phyloP scores from a whole-genome alignment of 2,329 filamentous ascomycete species.

The Cladosporium sp. region DNA sequence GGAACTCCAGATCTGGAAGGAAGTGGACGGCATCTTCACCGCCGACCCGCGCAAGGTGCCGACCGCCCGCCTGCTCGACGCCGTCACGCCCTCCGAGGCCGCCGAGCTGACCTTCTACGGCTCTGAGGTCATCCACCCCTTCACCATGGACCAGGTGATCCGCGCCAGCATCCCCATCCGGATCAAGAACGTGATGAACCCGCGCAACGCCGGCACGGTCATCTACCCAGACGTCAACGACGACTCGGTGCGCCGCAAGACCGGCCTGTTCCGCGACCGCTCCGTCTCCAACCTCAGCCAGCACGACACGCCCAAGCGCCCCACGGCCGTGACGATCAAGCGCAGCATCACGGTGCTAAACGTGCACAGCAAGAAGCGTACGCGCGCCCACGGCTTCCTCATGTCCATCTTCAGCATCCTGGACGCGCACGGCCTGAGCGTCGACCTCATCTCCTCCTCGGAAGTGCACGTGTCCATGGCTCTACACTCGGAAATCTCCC shows the following conservation, averaged over 20 bases:
- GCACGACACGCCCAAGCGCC: constrained; percentile 43
- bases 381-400: constrained; percentile 93
- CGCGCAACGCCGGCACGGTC: constrained; percentile 71
- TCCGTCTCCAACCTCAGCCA: constrained; percentile 41
- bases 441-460: constrained; percentile 92
- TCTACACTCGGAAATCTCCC: constrained; percentile 70
- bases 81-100: constrained; percentile 90
- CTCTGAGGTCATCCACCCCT: constrained; percentile 93
- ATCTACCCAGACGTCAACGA: constrained; percentile 71
- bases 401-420: constrained; percentile 90
- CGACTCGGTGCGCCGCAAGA: constrained; percentile 49
- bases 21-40: constrained; percentile 93
- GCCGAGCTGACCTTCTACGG: constrained; percentile 78
- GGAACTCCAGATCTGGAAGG: constrained; percentile 98
- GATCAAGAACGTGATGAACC: constrained; percentile 91
- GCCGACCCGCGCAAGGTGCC: constrained; percentile 85
- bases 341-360: constrained; percentile 96
- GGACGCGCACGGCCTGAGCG: constrained; percentile 79
- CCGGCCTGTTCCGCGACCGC: constrained; percentile 49
- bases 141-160: constrained; percentile 93
- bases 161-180: constrained; percentile 77
- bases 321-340: constrained; percentile 85
- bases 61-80: constrained; percentile 81
- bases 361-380: constrained; percentile 95
- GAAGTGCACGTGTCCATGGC: constrained; percentile 99